Conservation (phyloP, 73 alveolate genomes). For the Paramecium octaurelia region DNA sequence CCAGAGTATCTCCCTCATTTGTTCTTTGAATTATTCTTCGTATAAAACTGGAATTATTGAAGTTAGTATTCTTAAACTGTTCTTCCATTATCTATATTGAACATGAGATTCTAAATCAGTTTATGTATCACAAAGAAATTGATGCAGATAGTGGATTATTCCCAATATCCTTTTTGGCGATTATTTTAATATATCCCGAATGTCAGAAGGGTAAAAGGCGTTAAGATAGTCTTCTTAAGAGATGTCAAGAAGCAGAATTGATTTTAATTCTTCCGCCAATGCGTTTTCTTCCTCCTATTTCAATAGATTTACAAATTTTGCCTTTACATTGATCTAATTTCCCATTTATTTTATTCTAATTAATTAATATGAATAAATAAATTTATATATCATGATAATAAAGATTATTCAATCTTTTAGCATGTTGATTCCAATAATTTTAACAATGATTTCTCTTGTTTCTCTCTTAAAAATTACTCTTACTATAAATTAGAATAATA, state of each 20-base stretch:
- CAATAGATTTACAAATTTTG: background rate
- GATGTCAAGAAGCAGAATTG: background rate
- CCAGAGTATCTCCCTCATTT: background rate
- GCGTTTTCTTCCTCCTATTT: background rate
- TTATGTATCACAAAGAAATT: background rate
- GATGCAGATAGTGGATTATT: background rate
- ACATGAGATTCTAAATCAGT: background rate
- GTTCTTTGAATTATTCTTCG: slow-evolving; percentile 6
- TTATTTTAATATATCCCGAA: background rate
- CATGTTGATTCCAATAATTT: slow-evolving; percentile 43
- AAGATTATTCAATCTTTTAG: slow-evolving; percentile 21
- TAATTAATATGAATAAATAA: background rate
- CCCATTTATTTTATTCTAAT: background rate
- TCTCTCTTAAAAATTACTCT: slow-evolving; percentile 23
- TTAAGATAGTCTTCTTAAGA: slow-evolving; percentile 29
- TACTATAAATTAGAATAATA: background rate
- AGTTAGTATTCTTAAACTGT: background rate
- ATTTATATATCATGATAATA: background rate
- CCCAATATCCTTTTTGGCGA: background rate
- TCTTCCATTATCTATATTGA: slow-evolving; percentile 1
- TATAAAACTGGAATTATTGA: slow-evolving; percentile 21
- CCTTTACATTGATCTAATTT: background rate
- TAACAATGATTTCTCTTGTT: slow-evolving; percentile 26
- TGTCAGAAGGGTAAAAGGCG: slow-evolving; percentile 10
- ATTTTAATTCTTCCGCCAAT: background rate